Base-by-base conservation (phyloP, 371 early-diverging fungal species). In the Cokeromyces recurvatus region DNA sequence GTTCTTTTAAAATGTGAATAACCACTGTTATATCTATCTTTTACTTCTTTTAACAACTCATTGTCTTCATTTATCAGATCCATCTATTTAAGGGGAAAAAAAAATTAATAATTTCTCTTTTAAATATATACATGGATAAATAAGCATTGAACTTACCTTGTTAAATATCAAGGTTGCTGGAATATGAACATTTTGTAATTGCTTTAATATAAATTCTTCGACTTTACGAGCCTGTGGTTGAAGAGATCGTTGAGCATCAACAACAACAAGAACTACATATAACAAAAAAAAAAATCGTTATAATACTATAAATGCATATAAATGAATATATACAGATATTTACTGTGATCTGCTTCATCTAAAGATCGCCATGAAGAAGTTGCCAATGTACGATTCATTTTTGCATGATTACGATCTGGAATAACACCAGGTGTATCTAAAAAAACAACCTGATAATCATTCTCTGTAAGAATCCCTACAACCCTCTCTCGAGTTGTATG, bases 401-500 rank as follows among this genome's bases (percentile, higher is more conserved):
- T 66, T 17, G 68, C 73, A 43, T 61, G 64, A 25, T 64, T 62
- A 16, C 49, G 57, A 8, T 68, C 58, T 1, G 61, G 64, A 42
- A 65, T 76, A 1, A 84, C 65, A 11, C 86, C 85, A 2, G 86
- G 86, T 14, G 86, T 85, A 51, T 86, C 86, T 32, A 83, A 55
- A 53, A 84, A 82, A 3, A 73, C 74, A 46, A 86, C 55, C 60
- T 86, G 87, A 32, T 66, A 55, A 38, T 78, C 71, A 14, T 71
- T 72, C 40, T 76, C 71, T 0, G 88, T 76, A 8, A 76, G 48
- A 0, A 82, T 68, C 4, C 77, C 86, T 56, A 78, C 46, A 3
- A 79, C 62, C 32, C 85, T 73, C 17, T 80, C 78, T 22, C 90
- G 66, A 7, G 90, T 90, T 2, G 90, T 89, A 55, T 90, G 90